Evolutionary conservation across 2,329 filamentous ascomycete species (phyloP).

Genomic region (Sporothrix mexicana): DNA sequence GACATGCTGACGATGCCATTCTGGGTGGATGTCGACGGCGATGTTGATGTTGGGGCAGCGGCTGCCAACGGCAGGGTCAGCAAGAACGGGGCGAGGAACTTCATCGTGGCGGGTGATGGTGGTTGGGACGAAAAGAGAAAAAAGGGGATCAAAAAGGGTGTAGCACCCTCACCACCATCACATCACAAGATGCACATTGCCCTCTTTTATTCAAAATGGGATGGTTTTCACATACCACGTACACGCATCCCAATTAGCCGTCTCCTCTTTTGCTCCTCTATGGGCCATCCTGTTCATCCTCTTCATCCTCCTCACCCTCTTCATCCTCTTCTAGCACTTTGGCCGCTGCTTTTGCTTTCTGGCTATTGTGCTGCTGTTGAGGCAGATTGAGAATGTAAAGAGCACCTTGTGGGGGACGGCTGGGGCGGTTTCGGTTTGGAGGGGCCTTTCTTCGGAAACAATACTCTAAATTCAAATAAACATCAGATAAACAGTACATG

Average conservation of each 20-base stretch:
- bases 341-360: background rate
- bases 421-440: background rate
- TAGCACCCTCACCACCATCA: background rate
- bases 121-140: too few relatives aligned
- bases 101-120: background rate
- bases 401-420: too few relatives aligned
- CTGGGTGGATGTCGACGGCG: constrained; percentile 41
- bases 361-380: background rate
- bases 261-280: constrained; percentile 2
- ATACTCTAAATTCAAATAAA: background rate
- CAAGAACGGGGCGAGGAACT: constrained; percentile 1
- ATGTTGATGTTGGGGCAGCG: background rate
- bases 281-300: background rate
- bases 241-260: constrained; percentile 26
- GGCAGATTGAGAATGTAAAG: too few relatives aligned
- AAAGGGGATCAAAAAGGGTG: background rate
- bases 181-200: background rate
- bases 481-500: background rate
- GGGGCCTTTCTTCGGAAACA: background rate
- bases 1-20: constrained; percentile 43
- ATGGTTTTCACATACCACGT: background rate
- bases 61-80: constrained; percentile 13
- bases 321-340: background rate
- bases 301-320: background rate
- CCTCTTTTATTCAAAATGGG: background rate